These are phyloP conservation scores for Paecilomyces dactylethromorphus DNA, from an alignment of 2,329 filamentous ascomycete species.

Conservation along the genomic window DNA sequence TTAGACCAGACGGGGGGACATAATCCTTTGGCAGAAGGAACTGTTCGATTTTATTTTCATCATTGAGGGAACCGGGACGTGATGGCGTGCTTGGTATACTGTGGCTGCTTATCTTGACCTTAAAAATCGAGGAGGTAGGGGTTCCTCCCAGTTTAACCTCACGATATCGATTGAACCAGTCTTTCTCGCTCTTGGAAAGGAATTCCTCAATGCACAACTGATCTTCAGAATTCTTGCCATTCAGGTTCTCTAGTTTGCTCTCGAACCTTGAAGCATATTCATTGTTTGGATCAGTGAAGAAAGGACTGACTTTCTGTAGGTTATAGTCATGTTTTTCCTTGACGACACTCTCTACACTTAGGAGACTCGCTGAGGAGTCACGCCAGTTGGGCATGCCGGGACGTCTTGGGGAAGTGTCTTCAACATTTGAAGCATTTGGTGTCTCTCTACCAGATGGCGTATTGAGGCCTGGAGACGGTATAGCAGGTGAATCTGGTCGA, in stretches of 20 bases:
- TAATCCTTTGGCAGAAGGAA: constrained; percentile 48
- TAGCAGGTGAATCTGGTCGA: not conserved
- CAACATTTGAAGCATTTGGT: not conserved
- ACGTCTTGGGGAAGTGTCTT: constrained; percentile 2
- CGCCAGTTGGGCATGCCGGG: not conserved
- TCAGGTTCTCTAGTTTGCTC: constrained; percentile 46
- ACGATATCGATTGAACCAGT: constrained; percentile 52
- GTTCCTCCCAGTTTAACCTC: constrained; percentile 32
- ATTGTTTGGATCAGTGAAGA: constrained; percentile 54
- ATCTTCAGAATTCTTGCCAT: constrained; percentile 46
- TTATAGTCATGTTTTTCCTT: constrained; percentile 50
- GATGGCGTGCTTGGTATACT: not conserved
- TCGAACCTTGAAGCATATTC: constrained; percentile 51
- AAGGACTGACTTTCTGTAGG: constrained; percentile 55
- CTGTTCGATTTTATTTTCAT: constrained; percentile 34
- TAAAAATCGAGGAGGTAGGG: constrained; percentile 11
- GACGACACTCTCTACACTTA: constrained; percentile 30
- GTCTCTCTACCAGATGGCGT: constrained; percentile 1
- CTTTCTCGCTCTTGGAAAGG: constrained; percentile 53
- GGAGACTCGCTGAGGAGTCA: constrained; percentile 3
- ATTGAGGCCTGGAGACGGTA: not conserved
- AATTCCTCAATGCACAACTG: constrained; percentile 55
- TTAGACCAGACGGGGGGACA: constrained; percentile 45
- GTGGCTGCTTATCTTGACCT: not conserved
- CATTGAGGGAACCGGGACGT: constrained; percentile 6